Base-by-base conservation (phyloP, 306 rosid genomes). In the Castanopsis chinensis region DNA sequence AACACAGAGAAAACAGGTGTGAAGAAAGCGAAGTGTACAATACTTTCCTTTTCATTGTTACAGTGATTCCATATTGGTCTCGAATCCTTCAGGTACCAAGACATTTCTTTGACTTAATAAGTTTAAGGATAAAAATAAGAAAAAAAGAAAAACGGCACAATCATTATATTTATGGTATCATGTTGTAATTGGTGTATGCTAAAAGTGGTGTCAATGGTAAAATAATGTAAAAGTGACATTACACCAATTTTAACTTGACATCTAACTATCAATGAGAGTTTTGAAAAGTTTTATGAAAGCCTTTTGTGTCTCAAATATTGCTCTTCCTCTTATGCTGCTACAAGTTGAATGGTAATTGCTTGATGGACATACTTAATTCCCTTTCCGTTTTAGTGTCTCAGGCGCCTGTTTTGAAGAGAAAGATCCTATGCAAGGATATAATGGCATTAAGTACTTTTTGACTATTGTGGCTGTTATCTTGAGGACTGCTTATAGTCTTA, bases 351-450 rank as follows among this genome's bases (percentile, higher is more conserved):
- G 35, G 12, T 15, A 27, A 35, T 45, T 6, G 7, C 3, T 67
- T 45, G 4, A 15, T 25, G 68, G 8, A 60, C 17, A 11, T 35
- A 41, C 81, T 45, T 8, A 41, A 60, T 63, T 25, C 59, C 33
- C 23, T 49, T 56, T 7, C 20, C 35, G 58, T 71, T 23, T 23
- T 33, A 90, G 97, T 88, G 92, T 75, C 83, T 92, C 15, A 85
- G 90, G 58, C 89, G 91, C 14, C 72, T 88, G 49, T 83, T 7
- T n/a, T 17, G 89, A 90, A 78, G 94, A 89, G 90, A 90, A 83
- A 74, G 93, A 92, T 71, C 73, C 74, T 9, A 83, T 80, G 88
- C 91, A 92, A 78, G 97, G 93, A 67, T 88, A 84, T 69, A 90
- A 88, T 28, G 94, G 77, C 8, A 55, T 87, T 28, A 92, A 88